Percentiles rank a stretch among this genome's conserved stretches.
Evolutionary conservation across 2,329 filamentous ascomycete genomes (phyloP).

Genomic region (Trichoderma asperellum): DNA sequence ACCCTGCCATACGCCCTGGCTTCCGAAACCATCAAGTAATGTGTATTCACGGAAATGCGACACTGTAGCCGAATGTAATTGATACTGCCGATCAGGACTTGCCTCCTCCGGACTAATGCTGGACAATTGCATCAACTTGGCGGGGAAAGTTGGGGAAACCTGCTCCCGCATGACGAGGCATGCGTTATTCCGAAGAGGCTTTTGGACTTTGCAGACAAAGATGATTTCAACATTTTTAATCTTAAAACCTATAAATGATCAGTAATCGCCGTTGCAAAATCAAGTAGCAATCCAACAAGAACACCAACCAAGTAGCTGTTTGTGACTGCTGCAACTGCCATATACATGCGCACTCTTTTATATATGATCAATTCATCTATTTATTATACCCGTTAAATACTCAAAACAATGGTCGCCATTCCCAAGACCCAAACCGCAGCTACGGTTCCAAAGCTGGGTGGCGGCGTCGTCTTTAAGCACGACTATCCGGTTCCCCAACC

Average conservation of each 20-base stretch:
- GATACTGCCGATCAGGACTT: conserved; percentile 1
- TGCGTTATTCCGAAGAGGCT: background rate
- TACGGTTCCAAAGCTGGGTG: conserved; percentile 30
- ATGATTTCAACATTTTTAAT: background rate
- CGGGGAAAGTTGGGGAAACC: conserved; percentile 27
- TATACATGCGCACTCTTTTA: background rate
- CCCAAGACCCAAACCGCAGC: conserved; percentile 31
- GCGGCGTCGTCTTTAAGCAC: conserved; percentile 30
- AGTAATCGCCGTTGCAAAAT: background rate
- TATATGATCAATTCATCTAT: background rate
- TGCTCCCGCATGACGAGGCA: background rate
- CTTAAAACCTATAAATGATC: background rate
- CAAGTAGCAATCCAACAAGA: background rate
- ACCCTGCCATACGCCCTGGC: background rate
- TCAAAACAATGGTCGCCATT: conserved; percentile 25
- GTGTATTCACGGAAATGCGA: background rate
- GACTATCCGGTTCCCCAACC: conserved; percentile 32
- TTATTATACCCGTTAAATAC: too few relatives aligned
- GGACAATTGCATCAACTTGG: conserved; percentile 9
- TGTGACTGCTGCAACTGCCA: background rate
- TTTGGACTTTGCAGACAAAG: background rate
- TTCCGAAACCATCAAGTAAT: background rate
- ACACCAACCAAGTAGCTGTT: background rate
- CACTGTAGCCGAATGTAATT: background rate
- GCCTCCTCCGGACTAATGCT: conserved; percentile 19